Base-by-base conservation (phyloP, 768 basidiomycete genomes). In the Tulasnella sp. region DNA sequence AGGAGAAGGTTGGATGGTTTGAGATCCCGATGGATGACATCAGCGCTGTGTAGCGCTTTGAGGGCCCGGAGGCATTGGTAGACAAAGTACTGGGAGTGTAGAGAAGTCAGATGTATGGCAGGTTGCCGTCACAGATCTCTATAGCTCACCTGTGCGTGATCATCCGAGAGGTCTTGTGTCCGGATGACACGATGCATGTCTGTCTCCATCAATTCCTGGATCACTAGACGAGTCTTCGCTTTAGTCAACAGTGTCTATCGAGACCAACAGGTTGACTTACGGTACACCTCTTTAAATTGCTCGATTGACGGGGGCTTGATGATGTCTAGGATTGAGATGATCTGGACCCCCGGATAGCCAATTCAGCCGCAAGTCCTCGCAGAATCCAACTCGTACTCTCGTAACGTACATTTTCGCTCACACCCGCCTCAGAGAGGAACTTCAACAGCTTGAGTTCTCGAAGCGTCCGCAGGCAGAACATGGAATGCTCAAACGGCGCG, bases 131-230 rank as follows among this genome's bases (percentile, higher is more conserved):
- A 27, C 17, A 27, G 44, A 61, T 17, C 43, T 21, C 13, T 49
- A 32, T 23, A n/a, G 34, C 58, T 50, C 24, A 59, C 58, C 47
- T 59, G 65, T 13, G 67, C 63, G 69, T 97, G 94, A 68, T 97
- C 93, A 69, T 98, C 95, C 60, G 85, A 87, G 43, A 99, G 77
- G 61, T 88, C 82, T 72, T 98, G 95, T 0, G 96, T 95, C 24
- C 90, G 79, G 66, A 99, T 97, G 49, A 99, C 96, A 56, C 95
- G 84, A 70, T 98, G 93, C 65, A 98, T 75, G 74, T 98, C 95
- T 0, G 91, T 95, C 73, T 96, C 95, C 83, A 82, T 80, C 71
- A 95, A 68, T 61, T 77, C 75, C 64, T 75, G 51, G 49, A 60
- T 45, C n/a, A 54, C 62, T 63, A 54, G n/a, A 44, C 19, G 23